Conservation (phyloP, 2,329 filamentous ascomycete species). For the Colletotrichum cordylinicola region DNA sequence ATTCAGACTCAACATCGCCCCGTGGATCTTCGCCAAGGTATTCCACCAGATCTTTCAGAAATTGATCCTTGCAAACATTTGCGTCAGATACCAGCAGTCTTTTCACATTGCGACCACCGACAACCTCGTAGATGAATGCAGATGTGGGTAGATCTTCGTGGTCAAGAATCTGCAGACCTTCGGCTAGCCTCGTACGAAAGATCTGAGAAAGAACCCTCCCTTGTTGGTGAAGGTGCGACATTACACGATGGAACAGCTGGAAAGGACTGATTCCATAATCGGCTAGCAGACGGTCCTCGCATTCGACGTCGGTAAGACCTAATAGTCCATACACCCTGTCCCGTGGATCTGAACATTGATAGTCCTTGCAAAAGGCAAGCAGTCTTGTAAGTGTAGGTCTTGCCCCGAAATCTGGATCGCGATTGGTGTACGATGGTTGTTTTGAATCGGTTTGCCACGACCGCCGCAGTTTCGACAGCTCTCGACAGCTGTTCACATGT, state of each 20-base stretch:
- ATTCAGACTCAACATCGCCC: neutral
- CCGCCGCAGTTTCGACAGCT: neutral
- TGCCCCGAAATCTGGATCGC: conserved; percentile 9
- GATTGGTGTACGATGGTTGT: neutral
- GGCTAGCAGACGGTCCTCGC: neutral
- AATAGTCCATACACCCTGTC: conserved; percentile 31
- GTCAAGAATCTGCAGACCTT: neutral
- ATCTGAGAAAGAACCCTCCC: neutral
- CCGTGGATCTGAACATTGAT: conserved; percentile 22
- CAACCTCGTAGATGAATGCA: neutral
- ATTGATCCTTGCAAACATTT: neutral
- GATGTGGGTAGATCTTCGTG: neutral
- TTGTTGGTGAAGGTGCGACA: neutral
- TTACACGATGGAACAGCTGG: conserved; percentile 1
- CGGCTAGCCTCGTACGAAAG: neutral
- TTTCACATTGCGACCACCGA: neutral
- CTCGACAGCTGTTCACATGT: neutral
- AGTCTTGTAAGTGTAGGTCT: conserved; percentile 23
- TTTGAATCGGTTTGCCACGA: neutral
- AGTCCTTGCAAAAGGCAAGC: conserved; percentile 22
- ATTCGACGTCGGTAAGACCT: conserved; percentile 14
- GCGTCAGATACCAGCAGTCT: neutral
- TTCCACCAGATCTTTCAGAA: neutral
- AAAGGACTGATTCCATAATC: conserved; percentile 1
- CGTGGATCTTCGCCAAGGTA: neutral